Evolutionary conservation across 352 stramenopile genomes (phyloP).

Genomic region (Phytophthora meadii): DNA sequence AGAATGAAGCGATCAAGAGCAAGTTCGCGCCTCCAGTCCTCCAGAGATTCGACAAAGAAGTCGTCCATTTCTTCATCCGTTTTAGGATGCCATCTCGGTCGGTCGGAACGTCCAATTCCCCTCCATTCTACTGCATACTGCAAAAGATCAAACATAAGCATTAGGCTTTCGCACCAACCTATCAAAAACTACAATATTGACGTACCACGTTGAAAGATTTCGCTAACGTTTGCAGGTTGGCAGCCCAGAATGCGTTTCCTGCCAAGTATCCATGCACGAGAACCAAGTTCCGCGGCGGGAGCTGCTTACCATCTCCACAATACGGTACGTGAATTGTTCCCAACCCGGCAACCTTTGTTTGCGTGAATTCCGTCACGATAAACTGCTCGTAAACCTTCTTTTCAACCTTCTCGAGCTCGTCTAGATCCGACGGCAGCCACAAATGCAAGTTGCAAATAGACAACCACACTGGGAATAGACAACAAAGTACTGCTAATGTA

Average conservation of each 20-base stretch:
- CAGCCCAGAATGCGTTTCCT: conserved; percentile 80
- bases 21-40: conserved; percentile 70
- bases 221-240: conserved; percentile 76
- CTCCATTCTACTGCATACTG: conserved; percentile 88
- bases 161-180: neutral
- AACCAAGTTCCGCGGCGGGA: conserved; percentile 66
- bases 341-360: conserved; percentile 65
- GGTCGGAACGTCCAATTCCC: conserved; percentile 76
- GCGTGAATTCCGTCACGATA: conserved; percentile 58
- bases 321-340: conserved; percentile 83
- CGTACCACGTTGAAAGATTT: conserved; percentile 85
- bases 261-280: conserved; percentile 83
- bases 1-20: conserved; percentile 81
- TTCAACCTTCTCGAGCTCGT: conserved; percentile 61
- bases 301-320: conserved; percentile 60
- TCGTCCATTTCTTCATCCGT: conserved; percentile 75
- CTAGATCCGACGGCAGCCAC: conserved; percentile 64
- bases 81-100: conserved; percentile 65
- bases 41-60: conserved; percentile 84
- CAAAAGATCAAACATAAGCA: conserved; percentile 1
- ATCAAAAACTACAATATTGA: conserved; percentile 1
- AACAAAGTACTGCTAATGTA: conserved; percentile 49
- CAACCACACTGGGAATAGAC: conserved; percentile 59
- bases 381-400: conserved; percentile 77
- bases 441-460: conserved; percentile 53